Percentiles rank a stretch among this genome's conserved stretches.
Conservation (phyloP, 169 alveolate species). For the Babesia caballi region DNA sequence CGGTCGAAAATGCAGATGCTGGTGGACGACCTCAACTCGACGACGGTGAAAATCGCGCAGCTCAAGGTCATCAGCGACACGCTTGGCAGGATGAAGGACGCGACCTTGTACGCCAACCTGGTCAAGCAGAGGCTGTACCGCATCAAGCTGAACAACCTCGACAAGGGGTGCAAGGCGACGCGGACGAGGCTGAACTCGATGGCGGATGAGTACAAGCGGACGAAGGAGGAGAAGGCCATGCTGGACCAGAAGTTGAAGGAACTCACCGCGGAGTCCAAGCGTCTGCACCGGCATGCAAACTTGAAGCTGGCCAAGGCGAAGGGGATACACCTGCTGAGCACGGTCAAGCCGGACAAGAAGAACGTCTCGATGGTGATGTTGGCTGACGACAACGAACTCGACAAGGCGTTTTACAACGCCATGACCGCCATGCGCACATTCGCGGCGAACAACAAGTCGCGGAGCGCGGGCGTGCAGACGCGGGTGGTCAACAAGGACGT, state of each 20-base stretch:
- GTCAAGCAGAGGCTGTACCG: constrained; percentile 51
- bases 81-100: constrained; percentile 28
- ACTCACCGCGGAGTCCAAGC: constrained; percentile 12
- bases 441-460: constrained; percentile 1
- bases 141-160: constrained; percentile 30
- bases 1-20: constrained; percentile 28
- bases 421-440: constrained; percentile 30
- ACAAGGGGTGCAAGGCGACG: constrained; percentile 52
- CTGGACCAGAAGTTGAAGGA: constrained; percentile 13
- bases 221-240: constrained; percentile 25
- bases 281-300: not conserved
- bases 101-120: constrained; percentile 39
- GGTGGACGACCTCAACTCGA: constrained; percentile 42
- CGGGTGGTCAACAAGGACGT: not conserved
- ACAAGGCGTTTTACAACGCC: constrained; percentile 32
- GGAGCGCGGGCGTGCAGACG: not conserved
- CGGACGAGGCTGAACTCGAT: constrained; percentile 28
- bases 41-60: constrained; percentile 26
- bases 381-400: constrained; percentile 13
- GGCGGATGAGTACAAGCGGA: not conserved
- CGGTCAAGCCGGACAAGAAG: not conserved
- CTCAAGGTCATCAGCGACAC: constrained; percentile 43
- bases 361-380: not conserved
- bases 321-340: not conserved
- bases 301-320: constrained; percentile 21